Percentiles rank a stretch among this genome's conserved stretches.
Evolutionary conservation across 176 grass and related monocot species (phyloP).

Genomic region (Thalia dealbata): DNA sequence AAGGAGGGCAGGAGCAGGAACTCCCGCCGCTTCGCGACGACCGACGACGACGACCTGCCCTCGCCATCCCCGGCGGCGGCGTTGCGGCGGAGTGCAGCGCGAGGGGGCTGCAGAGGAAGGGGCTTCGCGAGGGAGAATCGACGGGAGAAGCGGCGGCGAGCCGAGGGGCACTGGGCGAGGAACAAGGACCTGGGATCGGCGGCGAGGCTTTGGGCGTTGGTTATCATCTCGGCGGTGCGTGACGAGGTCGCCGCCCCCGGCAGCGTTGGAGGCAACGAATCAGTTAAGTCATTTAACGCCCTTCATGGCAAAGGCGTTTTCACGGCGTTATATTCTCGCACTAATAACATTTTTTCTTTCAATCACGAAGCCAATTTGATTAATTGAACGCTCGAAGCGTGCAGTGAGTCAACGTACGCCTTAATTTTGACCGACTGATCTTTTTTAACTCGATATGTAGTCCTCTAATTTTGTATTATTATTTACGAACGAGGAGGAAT

Average conservation of each 20-base stretch:
- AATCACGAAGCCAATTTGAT: too few relatives aligned
- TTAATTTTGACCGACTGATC: too few relatives aligned
- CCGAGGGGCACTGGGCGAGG: neutral
- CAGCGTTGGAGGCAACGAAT: too few relatives aligned
- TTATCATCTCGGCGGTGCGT: neutral
- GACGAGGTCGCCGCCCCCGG: neutral
- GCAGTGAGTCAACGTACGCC: too few relatives aligned
- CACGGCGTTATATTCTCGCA: too few relatives aligned
- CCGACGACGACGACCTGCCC: neutral
- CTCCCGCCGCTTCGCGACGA: conserved; percentile 29
- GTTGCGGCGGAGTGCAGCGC: conserved; percentile 20
- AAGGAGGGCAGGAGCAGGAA: conserved; percentile 62
- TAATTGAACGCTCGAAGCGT: too few relatives aligned
- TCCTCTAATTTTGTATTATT: too few relatives aligned
- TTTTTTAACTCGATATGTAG: too few relatives aligned
- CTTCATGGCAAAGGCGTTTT: too few relatives aligned
- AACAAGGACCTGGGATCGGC: neutral
- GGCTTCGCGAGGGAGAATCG: neutral
- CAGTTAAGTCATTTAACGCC: too few relatives aligned
- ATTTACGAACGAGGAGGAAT: too few relatives aligned
- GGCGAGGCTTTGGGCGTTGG: conserved; percentile 1
- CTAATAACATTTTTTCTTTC: too few relatives aligned
- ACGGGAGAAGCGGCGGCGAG: neutral
- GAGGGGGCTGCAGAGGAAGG: neutral
- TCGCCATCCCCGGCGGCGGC: conserved; percentile 21